These are phyloP conservation scores for Nicotiana sylvestris DNA, from an alignment of 257 asterid species.

Conservation along the genomic window DNA sequence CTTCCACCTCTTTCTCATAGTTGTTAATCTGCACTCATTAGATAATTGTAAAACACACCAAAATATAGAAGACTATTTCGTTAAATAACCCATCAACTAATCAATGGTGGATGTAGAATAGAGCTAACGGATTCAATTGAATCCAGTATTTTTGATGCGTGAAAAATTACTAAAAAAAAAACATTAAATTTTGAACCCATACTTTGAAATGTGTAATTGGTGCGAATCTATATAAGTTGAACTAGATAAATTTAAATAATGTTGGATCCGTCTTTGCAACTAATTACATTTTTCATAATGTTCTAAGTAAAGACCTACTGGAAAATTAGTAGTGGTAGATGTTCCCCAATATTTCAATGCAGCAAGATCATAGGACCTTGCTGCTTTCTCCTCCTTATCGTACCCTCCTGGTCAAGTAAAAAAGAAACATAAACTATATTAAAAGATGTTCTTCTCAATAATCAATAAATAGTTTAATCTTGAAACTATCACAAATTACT, in stretches of 20 bases:
- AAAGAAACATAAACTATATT: too few species aligned
- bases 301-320: constrained; percentile 32
- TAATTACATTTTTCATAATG: not conserved
- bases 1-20: constrained; percentile 91
- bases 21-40: constrained; percentile 50
- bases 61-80: too few species aligned
- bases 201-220: too few species aligned
- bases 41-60: not conserved
- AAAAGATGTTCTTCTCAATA: not conserved
- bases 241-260: too few species aligned
- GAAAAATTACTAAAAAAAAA: too few species aligned
- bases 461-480: not conserved
- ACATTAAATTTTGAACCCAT: too few species aligned
- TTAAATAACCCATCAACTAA: too few species aligned
- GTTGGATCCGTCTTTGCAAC: too few species aligned
- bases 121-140: too few species aligned
- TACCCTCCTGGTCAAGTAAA: constrained; percentile 60
- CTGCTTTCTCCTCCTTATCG: constrained; percentile 96
- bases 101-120: too few species aligned
- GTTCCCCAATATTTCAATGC: constrained; percentile 96
- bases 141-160: fast-evolving
- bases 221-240: too few species aligned
- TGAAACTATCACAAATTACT: constrained; percentile 21
- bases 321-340: constrained; percentile 89
- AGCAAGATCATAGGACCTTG: constrained; percentile 89